Evolutionary conservation across 345 rosid species (phyloP).

Genomic region (Syzygium grande): DNA sequence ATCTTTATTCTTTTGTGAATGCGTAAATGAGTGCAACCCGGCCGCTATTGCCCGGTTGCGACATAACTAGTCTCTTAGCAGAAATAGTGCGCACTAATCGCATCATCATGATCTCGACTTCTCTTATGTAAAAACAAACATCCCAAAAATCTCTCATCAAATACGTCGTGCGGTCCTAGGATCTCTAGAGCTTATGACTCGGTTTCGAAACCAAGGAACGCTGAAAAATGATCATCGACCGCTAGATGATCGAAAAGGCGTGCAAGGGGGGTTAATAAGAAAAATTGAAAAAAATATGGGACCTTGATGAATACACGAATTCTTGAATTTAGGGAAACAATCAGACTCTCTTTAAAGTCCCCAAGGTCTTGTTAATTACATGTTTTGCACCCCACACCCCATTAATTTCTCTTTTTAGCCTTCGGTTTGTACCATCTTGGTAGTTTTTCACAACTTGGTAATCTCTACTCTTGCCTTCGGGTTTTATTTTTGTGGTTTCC

Average conservation of each 20-base stretch:
- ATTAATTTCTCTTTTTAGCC: too few relatives aligned
- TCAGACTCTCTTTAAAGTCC: too few relatives aligned
- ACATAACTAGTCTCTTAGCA: background rate
- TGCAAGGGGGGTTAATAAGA: background rate
- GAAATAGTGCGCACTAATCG: background rate
- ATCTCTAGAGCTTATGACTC: background rate
- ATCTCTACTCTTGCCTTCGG: too few relatives aligned
- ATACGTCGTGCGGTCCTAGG: background rate
- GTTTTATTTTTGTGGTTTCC: too few relatives aligned
- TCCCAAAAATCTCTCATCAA: background rate
- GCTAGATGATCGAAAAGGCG: background rate
- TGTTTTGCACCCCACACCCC: too few relatives aligned
- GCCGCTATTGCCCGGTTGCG: background rate
- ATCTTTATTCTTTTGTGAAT: background rate
- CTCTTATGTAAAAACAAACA: background rate
- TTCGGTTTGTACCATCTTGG: too few relatives aligned
- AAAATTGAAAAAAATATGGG: background rate
- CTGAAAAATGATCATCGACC: background rate
- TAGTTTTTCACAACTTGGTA: too few relatives aligned
- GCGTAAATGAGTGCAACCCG: background rate
- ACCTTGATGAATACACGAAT: background rate
- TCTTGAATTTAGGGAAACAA: background rate
- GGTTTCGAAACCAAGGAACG: background rate
- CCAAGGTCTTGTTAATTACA: too few relatives aligned
- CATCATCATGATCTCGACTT: background rate